Evolutionary conservation across 129 eudicot species (phyloP), one percentile per base, ranked within the genome.

Genomic region (Solidago caesia): DNA sequence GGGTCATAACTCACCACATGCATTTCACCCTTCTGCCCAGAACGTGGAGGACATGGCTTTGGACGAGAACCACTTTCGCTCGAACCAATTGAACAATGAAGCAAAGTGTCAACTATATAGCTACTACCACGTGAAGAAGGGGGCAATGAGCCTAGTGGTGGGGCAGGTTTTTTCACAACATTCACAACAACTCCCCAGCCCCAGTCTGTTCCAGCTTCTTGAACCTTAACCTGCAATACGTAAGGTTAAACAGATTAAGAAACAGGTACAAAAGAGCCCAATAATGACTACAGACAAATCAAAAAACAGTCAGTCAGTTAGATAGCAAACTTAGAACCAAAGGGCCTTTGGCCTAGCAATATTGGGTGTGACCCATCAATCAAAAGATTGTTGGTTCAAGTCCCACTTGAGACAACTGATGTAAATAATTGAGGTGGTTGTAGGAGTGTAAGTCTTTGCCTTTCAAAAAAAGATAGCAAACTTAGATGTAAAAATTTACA

Each of bases 161-260:
- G 84, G n/a, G 89, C 74, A 16, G 89, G 83, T 74, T 81, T 87
- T 78, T 91, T 95, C 45, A 95, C 94, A 73, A 95, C 99, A 84
- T 95, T 91, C 64, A 95, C 99, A 21, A 95, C 99, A 61, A 95
- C 97, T 16, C 99, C 97, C 99, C 99, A 95, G 39, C 99, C 99
- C 97, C 99, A 91, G 62, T 95, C 99, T 47, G 96, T 95, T 71
- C 96, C 96, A 74, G 92, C 97, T 82, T 91, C 99, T 77, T 88
- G 84, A 69, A 95, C 85, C 87, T 83, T 95, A 21, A 94, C 99
- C 99, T 94, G 86, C 33, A 43, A 56, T 33, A 4, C 14, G 6
- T 0, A 33, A 11, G 45, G 6, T 61, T 25, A 4, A 72, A 15
- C 42, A 62, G 33, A 16, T 10, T 45, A 73, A 60, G 47, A 16